Evolutionary conservation across 176 grass and related monocot species (phyloP).

Genomic region (Saccharum officinarum): DNA sequence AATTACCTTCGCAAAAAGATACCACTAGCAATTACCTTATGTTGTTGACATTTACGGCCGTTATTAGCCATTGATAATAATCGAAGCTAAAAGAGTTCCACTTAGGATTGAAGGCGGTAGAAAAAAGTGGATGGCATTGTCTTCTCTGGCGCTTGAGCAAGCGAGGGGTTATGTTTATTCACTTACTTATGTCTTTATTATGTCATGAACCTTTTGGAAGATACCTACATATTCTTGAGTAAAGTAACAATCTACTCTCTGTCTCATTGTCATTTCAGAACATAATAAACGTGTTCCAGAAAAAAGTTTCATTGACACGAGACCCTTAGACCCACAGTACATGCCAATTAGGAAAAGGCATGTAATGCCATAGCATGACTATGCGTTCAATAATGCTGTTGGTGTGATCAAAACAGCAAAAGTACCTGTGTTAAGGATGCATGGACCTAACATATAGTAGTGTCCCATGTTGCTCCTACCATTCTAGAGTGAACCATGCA

Average conservation of each 20-base stretch:
- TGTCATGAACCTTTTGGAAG: neutral
- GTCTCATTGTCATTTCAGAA: neutral
- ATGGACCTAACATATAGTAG: constrained; percentile 10
- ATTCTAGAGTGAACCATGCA: constrained; percentile 7
- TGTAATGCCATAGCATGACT: neutral
- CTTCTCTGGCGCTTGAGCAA: neutral
- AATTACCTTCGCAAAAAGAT: no score
- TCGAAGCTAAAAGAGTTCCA: no score
- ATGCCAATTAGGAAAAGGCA: neutral
- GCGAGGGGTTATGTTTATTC: neutral
- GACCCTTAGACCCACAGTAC: neutral
- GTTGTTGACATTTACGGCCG: no score
- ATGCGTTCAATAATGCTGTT: neutral
- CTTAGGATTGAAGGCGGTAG: no score
- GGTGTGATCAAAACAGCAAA: constrained; percentile 12
- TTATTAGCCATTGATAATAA: no score
- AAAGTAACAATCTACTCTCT: neutral
- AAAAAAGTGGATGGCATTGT: neutral
- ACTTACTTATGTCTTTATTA: neutral
- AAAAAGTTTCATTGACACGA: neutral
- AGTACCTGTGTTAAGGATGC: neutral
- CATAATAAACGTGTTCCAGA: neutral
- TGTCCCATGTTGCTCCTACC: neutral
- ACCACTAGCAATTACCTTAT: no score
- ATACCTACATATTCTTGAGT: neutral